Evolutionary conservation across 2,329 filamentous ascomycete species (phyloP), one percentile per base, ranked within the genome.

Genomic region (Cercospora citrullina): DNA sequence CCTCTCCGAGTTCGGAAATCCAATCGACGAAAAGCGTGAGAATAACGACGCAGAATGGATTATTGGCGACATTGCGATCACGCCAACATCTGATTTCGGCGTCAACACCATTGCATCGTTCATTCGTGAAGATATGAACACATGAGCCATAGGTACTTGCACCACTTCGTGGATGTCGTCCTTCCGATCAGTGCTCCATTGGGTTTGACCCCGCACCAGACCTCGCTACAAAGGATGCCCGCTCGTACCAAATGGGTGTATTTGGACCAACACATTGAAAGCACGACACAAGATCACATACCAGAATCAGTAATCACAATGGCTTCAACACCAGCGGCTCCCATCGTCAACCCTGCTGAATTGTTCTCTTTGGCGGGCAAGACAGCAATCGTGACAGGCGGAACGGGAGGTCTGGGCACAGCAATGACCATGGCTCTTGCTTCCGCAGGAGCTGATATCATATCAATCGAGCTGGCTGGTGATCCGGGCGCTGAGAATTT

Each of bases 351-450:
- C 62, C 39, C 68, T 16, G 39, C 70, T 12, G 59, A 61, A 12
- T 67, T 73, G 30, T 72, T 72, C 70, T 71, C 68, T 3, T 69
- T 73, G 21, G 36, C 65, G 5, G 70, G 70, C 58, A 72, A 73
- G 31, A 70, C 66, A 2, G 71, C 71, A 12, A 71, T 74, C 16
- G 70, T 74, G 1, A 74, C 71, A 2, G 72, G 72, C 55, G 70
- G 68, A 16, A 71, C 70, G 18, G 70, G 72, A 16, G 72, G 72
- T 21, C 66, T 73, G 10, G 71, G 71, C 26, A 69, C 65, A 55
- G 71, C 68, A 23, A 83, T 82, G 81, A 79, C 80, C 21, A 70
- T 81, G 16, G 70, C 69, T 23, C 68, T 74, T 5, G 71, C 69
- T 18, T 69, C 69, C 14, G 72, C 63, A 8, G 70, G 72, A 28